phyloP scores from a whole-genome alignment of 2,329 filamentous ascomycete species.

The Chaetomium sp. region DNA sequence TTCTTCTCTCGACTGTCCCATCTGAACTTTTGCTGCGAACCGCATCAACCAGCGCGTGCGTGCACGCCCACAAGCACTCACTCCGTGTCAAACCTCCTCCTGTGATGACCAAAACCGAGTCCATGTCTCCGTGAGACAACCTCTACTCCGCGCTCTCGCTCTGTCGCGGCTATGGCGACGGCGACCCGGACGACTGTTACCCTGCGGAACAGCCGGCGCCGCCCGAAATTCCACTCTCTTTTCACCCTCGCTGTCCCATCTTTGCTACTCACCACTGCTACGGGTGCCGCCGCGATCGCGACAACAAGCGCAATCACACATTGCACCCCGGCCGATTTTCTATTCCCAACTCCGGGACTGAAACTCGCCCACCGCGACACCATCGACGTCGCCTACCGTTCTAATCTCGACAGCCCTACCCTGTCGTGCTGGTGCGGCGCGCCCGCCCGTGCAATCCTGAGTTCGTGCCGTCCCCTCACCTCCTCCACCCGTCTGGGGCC shows the following conservation, averaged over 20 bases:
- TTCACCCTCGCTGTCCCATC: conserved; percentile 10
- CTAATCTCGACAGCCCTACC: conserved; percentile 17
- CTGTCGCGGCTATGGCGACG: conserved; percentile 21
- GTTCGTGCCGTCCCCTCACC: conserved; percentile 20
- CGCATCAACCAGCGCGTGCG: no score
- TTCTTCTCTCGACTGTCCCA: neutral
- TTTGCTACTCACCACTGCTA: conserved; percentile 6
- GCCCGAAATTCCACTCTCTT: conserved; percentile 7
- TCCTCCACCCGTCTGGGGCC: neutral
- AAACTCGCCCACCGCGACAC: conserved; percentile 20
- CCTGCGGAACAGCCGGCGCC: conserved; percentile 16
- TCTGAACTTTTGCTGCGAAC: neutral
- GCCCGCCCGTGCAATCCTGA: conserved; percentile 13
- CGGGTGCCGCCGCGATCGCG: conserved; percentile 7
- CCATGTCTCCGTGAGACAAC: conserved; percentile 16
- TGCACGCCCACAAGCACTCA: no score
- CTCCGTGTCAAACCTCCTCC: neutral
- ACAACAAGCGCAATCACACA: conserved; percentile 8
- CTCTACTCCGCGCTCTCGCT: conserved; percentile 10
- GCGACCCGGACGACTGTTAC: conserved; percentile 12
- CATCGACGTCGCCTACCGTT: conserved; percentile 23
- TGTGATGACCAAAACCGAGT: conserved; percentile 2
- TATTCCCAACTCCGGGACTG: conserved; percentile 13
- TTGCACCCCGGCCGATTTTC: conserved; percentile 14
- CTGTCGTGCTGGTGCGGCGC: conserved; percentile 23